Evolutionary conservation across 2,329 filamentous ascomycete genomes (phyloP).

Genomic region (Pseudogymnoascus sp.): DNA sequence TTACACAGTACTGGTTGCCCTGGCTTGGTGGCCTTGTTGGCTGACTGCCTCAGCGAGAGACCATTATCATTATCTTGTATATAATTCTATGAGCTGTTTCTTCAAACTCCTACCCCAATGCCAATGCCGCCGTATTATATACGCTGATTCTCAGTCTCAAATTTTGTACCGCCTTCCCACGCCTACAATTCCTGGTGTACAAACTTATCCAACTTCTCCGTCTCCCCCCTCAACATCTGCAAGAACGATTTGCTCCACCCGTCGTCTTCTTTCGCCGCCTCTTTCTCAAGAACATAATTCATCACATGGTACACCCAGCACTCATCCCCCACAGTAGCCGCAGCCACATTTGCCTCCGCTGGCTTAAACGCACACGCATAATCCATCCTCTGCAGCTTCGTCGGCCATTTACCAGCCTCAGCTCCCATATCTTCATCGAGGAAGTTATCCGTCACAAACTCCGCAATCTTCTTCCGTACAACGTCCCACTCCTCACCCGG

Average conservation of each 20-base stretch:
- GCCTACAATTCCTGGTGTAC: constrained; percentile 10
- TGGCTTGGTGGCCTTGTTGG: background rate
- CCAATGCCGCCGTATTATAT: constrained; percentile 1
- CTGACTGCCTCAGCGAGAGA: background rate
- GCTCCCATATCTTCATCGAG: constrained; percentile 60
- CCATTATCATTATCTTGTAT: constrained; percentile 8
- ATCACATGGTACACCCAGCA: constrained; percentile 52
- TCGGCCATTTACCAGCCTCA: constrained; percentile 48
- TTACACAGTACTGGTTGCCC: no score
- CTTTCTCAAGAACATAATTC: constrained; percentile 12
- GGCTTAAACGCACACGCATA: constrained; percentile 24
- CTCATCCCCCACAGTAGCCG: constrained; percentile 36
- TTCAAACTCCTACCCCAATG: background rate
- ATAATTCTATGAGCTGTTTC: constrained; percentile 1
- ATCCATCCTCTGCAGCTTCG: constrained; percentile 23
- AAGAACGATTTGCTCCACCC: constrained; percentile 5
- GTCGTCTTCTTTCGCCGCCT: background rate
- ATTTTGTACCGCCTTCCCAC: background rate
- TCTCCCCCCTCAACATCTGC: constrained; percentile 9
- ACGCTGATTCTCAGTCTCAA: constrained; percentile 2
- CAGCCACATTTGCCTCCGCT: background rate
- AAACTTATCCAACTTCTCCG: constrained; percentile 5
- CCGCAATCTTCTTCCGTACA: constrained; percentile 46
- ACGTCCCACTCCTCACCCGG: constrained; percentile 42
- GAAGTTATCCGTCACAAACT: constrained; percentile 57